Evolutionary conservation across 805 yeast genomes (phyloP).

Genomic region (Kodamaea fukazawae): DNA sequence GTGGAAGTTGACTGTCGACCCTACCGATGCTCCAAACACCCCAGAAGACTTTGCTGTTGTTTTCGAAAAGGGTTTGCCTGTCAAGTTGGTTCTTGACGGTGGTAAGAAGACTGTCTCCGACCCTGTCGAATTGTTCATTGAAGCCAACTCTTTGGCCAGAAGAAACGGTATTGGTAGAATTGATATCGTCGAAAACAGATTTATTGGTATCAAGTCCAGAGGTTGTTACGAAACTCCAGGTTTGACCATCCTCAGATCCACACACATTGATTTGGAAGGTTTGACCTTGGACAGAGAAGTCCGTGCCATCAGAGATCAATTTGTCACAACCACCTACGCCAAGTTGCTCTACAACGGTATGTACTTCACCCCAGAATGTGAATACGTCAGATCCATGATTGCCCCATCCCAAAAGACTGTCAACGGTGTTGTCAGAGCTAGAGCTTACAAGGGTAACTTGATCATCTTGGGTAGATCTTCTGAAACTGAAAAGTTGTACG

Average conservation of each 20-base stretch:
- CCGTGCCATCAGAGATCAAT: slow-evolving; percentile 92
- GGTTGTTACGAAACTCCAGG: slow-evolving; percentile 99
- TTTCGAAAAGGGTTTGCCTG: slow-evolving; percentile 85
- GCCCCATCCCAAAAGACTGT: slow-evolving; percentile 92
- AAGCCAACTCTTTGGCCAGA: slow-evolving; percentile 94
- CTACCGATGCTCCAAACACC: slow-evolving; percentile 86
- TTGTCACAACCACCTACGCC: slow-evolving; percentile 90
- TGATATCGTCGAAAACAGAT: slow-evolving; percentile 98
- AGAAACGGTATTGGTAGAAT: slow-evolving; percentile 99
- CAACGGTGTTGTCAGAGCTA: slow-evolving; percentile 93
- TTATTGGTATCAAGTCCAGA: slow-evolving; percentile 97
- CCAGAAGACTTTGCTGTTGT: slow-evolving; percentile 87
- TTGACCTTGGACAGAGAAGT: slow-evolving; percentile 96
- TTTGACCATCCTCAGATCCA: slow-evolving; percentile 85
- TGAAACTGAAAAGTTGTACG: slow-evolving; percentile 92
- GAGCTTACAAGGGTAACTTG: slow-evolving; percentile 88
- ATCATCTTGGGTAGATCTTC: slow-evolving; percentile 90
- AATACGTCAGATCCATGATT: slow-evolving; percentile 90
- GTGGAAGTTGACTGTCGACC: slow-evolving; percentile 99
- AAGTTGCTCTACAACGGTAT: slow-evolving; percentile 93
- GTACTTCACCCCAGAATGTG: slow-evolving; percentile 98
- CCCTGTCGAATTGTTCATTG: slow-evolving; percentile 87
- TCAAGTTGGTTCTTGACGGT: slow-evolving; percentile 69
- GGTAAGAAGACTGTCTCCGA: slow-evolving; percentile 64
- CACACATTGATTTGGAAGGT: slow-evolving; percentile 97